phyloP scores from a whole-genome alignment of 176 grass and related monocot species.

The Zizania latifolia region DNA sequence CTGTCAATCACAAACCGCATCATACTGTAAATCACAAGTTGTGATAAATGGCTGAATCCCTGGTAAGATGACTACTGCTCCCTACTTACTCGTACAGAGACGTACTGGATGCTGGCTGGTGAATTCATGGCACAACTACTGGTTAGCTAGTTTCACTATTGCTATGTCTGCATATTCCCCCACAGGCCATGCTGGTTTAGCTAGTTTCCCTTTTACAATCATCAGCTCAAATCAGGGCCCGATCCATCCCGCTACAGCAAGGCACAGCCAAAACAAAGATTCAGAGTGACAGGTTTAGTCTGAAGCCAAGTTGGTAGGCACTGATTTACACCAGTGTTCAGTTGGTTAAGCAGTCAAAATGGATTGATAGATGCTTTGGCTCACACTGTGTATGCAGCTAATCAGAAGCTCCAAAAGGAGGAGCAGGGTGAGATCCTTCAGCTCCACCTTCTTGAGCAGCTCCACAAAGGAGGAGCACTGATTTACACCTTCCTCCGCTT shows the following conservation, averaged over 20 bases:
- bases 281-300: neutral
- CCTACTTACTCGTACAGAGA: neutral
- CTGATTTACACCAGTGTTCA: conserved; percentile 9
- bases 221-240: neutral
- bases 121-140: neutral
- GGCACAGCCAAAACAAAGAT: neutral
- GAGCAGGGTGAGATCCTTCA: too few relatives aligned
- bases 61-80: neutral
- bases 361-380: too few relatives aligned
- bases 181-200: neutral
- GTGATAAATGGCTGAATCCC: too few relatives aligned
- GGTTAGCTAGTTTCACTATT: neutral
- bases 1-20: too few relatives aligned
- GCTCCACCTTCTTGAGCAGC: too few relatives aligned
- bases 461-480: too few relatives aligned
- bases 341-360: too few relatives aligned
- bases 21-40: too few relatives aligned
- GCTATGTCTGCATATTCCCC: neutral
- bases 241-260: conserved; percentile 3
- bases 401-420: too few relatives aligned
- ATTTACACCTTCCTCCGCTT: too few relatives aligned
- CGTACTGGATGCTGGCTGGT: neutral
- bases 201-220: neutral
- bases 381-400: too few relatives aligned
- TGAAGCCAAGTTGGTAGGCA: conserved; percentile 30